Evolutionary conservation across 2,329 filamentous ascomycete genomes (phyloP), one percentile per base, ranked within the genome.

Genomic region (Phyllosticta citriasiana): DNA sequence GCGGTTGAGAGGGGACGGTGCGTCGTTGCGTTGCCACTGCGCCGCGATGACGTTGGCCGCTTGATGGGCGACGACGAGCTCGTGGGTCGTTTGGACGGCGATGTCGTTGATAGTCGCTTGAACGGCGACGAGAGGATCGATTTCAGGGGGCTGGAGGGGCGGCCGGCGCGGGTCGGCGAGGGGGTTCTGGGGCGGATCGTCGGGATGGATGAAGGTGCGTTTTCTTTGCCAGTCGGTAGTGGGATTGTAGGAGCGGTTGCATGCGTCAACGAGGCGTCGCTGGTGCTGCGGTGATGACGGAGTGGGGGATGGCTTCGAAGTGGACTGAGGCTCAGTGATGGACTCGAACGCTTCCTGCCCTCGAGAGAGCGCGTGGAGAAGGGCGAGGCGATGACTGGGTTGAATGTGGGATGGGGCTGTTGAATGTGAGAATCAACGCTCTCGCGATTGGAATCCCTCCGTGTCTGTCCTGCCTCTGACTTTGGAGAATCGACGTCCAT

Each of bases 111-210:
- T 19, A 47, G 1, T 7, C 40, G 40, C 40, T 47, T 47, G 40
- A 47, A 47, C 40, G 40, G 40, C 40, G 40, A 47, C 16, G 40
- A 47, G 40, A 47, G 40, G 1, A 47, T 47, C 6, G 40, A 47
- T n/a, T 47, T 47, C 40, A 60, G 55, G 53, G 58, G 58, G 53
- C 58, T 60, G 16, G 53, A 35, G 4, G 58, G n/a, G 58, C 50
- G 51, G 35, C 25, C 55, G n/a, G 58, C 55, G 24, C 51, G 33
- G 33, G 53, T 52, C 2, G 58, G 58, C 3, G 58, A 60, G 25
- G 58, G 58, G n/a, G 58, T 60, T 40, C 53, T 53, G 10, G 16
- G 53, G 35, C 5, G 53, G 22, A n/a, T n/a, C 4, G 14, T 16
- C 16, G 14, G 55, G 27, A 24, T 27, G 8, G 33, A 6, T 1